Percentiles rank a stretch among this genome's conserved stretches.
Conservation (phyloP, 345 rosid genomes). For the Pseudoturritis turrita region DNA sequence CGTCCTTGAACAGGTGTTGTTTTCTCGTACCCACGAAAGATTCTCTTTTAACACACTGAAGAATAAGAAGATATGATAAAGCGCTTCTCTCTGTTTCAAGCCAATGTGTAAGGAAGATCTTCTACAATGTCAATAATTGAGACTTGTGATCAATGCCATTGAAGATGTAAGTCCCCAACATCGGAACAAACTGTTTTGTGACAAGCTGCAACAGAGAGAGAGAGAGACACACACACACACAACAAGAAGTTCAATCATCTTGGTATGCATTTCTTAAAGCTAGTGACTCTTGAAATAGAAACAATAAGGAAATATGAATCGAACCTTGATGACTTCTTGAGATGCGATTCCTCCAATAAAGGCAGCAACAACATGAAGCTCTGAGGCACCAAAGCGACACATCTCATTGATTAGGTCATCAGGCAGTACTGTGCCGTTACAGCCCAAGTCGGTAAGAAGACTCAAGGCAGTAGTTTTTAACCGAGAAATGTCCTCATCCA, state of each 20-base stretch:
- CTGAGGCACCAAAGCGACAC: conserved; percentile 95
- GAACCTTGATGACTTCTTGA: conserved; percentile 92
- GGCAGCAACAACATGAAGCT: conserved; percentile 94
- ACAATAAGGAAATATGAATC: not conserved
- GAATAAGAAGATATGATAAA: not conserved
- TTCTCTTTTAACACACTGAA: not conserved
- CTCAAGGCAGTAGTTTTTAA: conserved; percentile 63
- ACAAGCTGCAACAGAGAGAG: conserved; percentile 52
- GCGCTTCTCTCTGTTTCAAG: conserved; percentile 6
- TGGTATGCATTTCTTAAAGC: not conserved
- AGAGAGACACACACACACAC: not conserved
- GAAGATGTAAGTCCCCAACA: conserved; percentile 82
- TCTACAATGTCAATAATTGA: conserved; percentile 55
- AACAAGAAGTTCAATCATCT: not conserved
- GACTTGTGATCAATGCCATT: conserved; percentile 97
- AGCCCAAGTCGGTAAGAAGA: conserved; percentile 75
- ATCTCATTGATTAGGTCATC: conserved; percentile 94
- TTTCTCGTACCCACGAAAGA: not conserved
- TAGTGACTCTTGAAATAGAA: not conserved
- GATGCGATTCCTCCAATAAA: conserved; percentile 90
- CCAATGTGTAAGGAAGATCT: conserved; percentile 3
- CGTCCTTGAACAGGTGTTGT: not conserved
- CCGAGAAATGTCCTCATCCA: conserved; percentile 90
- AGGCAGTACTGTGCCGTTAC: conserved; percentile 70
- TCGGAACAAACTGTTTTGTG: conserved; percentile 88